Percentiles rank a stretch among this genome's conserved stretches.
phyloP scores from a whole-genome alignment of 129 eudicot species.

The Escallonia rubra region DNA sequence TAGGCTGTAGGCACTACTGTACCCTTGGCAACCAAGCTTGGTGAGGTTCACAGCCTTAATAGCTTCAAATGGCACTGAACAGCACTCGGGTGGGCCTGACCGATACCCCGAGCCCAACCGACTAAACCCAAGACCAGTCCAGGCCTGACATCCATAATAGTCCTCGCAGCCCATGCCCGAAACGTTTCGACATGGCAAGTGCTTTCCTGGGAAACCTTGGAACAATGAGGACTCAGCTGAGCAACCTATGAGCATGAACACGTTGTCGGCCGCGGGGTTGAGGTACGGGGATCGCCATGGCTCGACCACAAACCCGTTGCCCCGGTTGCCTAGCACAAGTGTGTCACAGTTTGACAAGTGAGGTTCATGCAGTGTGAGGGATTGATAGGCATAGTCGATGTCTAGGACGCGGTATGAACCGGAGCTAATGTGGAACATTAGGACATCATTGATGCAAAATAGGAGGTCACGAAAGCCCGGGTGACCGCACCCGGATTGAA shows the following conservation, averaged over 20 bases:
- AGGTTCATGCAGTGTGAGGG: conserved; percentile 79
- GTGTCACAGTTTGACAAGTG: conserved; percentile 85
- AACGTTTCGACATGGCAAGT: conserved; percentile 75
- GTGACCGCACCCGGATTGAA: conserved; percentile 87
- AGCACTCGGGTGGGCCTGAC: conserved; percentile 82
- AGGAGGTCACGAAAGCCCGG: conserved; percentile 69
- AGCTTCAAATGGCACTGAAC: conserved; percentile 61
- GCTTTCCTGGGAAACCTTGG: conserved; percentile 81
- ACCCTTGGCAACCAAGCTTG: conserved; percentile 80
- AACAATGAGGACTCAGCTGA: conserved; percentile 76
- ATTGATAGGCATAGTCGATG: conserved; percentile 77
- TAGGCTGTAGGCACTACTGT: conserved; percentile 83
- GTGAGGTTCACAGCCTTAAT: conserved; percentile 73
- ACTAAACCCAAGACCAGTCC: conserved; percentile 54
- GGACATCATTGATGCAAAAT: conserved; percentile 84
- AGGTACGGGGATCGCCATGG: conserved; percentile 68
- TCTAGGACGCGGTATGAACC: conserved; percentile 83
- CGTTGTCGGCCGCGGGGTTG: conserved; percentile 72
- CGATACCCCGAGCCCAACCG: conserved; percentile 56
- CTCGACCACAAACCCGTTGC: conserved; percentile 92
- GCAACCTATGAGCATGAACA: conserved; percentile 85
- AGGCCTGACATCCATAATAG: conserved; percentile 78
- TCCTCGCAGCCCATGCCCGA: conserved; percentile 96
- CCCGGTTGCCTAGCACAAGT: conserved; percentile 59
- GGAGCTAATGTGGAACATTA: conserved; percentile 89